A percentile compares a stretch with the other conserved stretches of the same genome.
Conservation (phyloP, 768 basidiomycete genomes). For the Chalciporus pseudorubinellus region DNA sequence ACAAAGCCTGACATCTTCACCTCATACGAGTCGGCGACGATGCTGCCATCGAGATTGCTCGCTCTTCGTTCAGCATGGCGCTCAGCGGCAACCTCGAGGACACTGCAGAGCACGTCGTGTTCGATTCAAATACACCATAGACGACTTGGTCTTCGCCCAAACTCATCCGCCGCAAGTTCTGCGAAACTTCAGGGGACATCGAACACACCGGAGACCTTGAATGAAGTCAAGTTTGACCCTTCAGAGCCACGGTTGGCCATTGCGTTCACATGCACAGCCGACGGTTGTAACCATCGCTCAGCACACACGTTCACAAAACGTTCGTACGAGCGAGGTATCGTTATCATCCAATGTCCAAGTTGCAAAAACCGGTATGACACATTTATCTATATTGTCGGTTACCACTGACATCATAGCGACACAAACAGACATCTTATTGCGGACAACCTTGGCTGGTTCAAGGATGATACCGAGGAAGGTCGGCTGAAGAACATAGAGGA, state of each 20-base stretch:
- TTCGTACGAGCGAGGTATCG: slow-evolving; percentile 85
- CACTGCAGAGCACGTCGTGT: slow-evolving; percentile 34
- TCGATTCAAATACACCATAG: slow-evolving; percentile 38
- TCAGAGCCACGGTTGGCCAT: slow-evolving; percentile 66
- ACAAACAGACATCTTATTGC: slow-evolving; percentile 73
- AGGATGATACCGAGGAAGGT: slow-evolving; percentile 72
- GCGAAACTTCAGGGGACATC: too few species aligned
- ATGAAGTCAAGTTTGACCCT: slow-evolving; percentile 32
- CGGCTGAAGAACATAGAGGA: slow-evolving; percentile 81
- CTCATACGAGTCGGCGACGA: too few species aligned
- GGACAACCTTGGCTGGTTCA: slow-evolving; percentile 91
- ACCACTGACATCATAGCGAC: neutral
- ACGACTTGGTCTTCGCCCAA: slow-evolving; percentile 26
- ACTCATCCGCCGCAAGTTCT: too few species aligned
- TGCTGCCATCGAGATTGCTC: slow-evolving; percentile 49
- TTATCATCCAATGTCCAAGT: slow-evolving; percentile 86
- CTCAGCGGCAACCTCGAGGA: slow-evolving; percentile 37
- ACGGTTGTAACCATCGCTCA: slow-evolving; percentile 71
- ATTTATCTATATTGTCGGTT: neutral
- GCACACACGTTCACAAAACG: slow-evolving; percentile 85
- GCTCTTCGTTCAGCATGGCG: slow-evolving; percentile 45
- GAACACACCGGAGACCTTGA: neutral
- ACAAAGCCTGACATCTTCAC: too few species aligned
- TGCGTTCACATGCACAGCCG: slow-evolving; percentile 84
- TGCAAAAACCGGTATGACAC: slow-evolving; percentile 78